phyloP scores from a whole-genome alignment of 192 early-diverging fungal genomes.

The Dissophora globulifera region DNA sequence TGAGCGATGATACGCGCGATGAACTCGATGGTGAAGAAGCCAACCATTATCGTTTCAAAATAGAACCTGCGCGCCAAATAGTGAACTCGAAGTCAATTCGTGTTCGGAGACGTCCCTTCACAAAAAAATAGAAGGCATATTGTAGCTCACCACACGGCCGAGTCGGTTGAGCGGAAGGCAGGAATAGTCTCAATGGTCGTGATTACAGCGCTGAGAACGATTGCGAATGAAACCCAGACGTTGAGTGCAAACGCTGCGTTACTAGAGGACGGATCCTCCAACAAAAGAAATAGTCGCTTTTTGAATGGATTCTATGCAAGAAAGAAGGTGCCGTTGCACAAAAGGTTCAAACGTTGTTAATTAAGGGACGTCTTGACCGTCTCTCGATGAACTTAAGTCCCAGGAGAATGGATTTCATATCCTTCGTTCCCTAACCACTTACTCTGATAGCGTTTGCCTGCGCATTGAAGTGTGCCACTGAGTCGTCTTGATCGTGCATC shows the following conservation, averaged over 20 bases:
- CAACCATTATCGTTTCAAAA: constrained; percentile 75
- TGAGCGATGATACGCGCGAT: constrained; percentile 74
- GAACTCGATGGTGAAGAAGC: constrained; percentile 81
- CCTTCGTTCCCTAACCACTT: constrained; percentile 12
- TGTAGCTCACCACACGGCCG: constrained; percentile 59
- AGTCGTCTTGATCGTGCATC: constrained; percentile 33
- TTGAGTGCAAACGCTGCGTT: constrained; percentile 75
- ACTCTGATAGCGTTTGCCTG: constrained; percentile 58
- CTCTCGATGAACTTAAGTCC: too few species aligned
- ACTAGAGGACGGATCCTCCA: constrained; percentile 83
- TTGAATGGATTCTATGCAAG: constrained; percentile 55
- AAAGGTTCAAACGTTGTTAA: not conserved
- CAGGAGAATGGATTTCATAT: too few species aligned
- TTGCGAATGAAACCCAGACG: constrained; percentile 77
- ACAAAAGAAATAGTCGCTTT: constrained; percentile 71
- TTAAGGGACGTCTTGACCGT: too few species aligned
- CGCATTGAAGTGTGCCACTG: constrained; percentile 46
- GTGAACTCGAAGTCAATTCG: too few species aligned
- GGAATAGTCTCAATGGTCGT: constrained; percentile 87
- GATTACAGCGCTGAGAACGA: constrained; percentile 76
- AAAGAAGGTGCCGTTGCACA: not conserved
- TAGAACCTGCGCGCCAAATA: constrained; percentile 63
- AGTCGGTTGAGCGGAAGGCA: constrained; percentile 67
- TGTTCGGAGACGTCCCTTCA: too few species aligned
- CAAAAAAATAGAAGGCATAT: not conserved